Evolutionary conservation across 2,329 filamentous ascomycete genomes (phyloP).

Genomic region (Akanthomyces muscarius): DNA sequence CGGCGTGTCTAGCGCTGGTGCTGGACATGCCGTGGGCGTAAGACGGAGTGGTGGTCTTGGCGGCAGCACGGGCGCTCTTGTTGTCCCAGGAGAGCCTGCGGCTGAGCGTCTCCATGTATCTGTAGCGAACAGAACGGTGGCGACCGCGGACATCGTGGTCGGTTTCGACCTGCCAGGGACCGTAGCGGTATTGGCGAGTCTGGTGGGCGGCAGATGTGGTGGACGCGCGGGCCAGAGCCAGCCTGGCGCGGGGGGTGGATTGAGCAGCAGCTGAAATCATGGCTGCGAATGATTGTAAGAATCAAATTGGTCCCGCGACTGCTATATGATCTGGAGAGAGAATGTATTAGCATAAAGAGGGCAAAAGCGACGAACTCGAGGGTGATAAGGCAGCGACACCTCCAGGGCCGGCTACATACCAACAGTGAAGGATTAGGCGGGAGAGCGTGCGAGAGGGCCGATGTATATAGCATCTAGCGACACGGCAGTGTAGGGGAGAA

Average conservation of each 20-base stretch:
- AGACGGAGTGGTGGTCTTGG: conserved; percentile 23
- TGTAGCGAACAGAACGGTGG: conserved; percentile 40
- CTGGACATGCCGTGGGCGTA: conserved; percentile 26
- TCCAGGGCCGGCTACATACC: background rate
- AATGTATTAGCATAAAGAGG: background rate
- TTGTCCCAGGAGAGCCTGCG: conserved; percentile 46
- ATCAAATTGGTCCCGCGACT: background rate
- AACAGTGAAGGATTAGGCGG: conserved; percentile 7
- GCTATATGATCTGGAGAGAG: background rate
- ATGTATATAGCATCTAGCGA: conserved; percentile 6
- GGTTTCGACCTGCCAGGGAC: conserved; percentile 25
- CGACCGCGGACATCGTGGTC: conserved; percentile 43
- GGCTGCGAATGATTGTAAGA: background rate
- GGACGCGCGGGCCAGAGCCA: conserved; percentile 15
- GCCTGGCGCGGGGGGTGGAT: conserved; percentile 16
- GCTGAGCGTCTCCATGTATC: conserved; percentile 42
- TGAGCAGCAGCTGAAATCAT: conserved; percentile 15
- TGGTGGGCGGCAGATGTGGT: conserved; percentile 9
- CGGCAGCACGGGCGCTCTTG: conserved; percentile 24
- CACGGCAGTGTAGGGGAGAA: background rate
- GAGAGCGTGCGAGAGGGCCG: background rate
- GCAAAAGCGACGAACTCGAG: background rate
- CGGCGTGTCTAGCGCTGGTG: conserved; percentile 34
- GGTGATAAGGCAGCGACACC: background rate
- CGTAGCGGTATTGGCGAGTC: conserved; percentile 15